Base-by-base conservation (phyloP, 441 rosid genomes). In the Gossypium aridum region DNA sequence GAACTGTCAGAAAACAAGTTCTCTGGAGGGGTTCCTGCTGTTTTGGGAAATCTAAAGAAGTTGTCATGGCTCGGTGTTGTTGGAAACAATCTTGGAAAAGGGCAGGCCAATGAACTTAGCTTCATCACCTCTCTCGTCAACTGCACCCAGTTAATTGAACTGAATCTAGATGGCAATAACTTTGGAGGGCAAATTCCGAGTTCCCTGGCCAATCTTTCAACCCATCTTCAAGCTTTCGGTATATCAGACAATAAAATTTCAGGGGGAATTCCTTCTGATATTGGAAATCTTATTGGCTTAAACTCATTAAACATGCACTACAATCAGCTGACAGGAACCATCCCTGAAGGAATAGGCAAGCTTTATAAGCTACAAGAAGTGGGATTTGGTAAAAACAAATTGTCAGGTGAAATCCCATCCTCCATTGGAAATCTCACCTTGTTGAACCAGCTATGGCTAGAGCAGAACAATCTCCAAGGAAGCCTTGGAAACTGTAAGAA, bases 51-150 rank as follows among this genome's bases (percentile, higher is more conserved):
- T 53, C 56, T 53, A 53, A 53, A n/a, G 56, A 53, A 53, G n/a
- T 1, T 79, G 45, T 13, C 28, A 0, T 1, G 0, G 0, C 1
- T 61, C 2, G 19, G 19, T 14, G 43, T n/a, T 31, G 0, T 2
- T 3, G 0, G 0, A 7, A 64, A 64, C 49, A 64, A 16, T 64
- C 47, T 64, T n/a, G 49, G 68, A 1, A 64, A 16, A 1, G 47
- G 14, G 49, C 25, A 64, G 74, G 70, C n/a, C 47, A 34, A 31
- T 31, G 75, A 73, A 2, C 19, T 63, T n/a, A 43, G 25, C 37
- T 76, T 80, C 13, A 12, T 76, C 20, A 72, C 20, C 17, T 72
- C 83, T 16, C 25, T 76, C 25, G 13, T 16, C 23, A 80, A 80
- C 1, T 59, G 62, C 39, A 77, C 51, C 10, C 9, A 16, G 3